Conservation (phyloP, 345 rosid genomes). For the Gossypium raimondii region DNA sequence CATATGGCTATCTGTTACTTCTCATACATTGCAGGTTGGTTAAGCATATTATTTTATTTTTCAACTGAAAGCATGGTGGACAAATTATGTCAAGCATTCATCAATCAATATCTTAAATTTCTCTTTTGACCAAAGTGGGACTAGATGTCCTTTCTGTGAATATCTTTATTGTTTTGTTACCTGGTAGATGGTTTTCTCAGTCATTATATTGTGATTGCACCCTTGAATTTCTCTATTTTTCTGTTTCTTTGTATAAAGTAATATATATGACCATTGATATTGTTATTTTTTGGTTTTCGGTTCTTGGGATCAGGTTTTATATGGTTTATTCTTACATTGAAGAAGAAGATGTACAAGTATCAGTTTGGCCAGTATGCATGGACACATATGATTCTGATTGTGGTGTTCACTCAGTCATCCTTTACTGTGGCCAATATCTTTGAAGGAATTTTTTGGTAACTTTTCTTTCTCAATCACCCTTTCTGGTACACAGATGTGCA, state of each 20-base stretch:
- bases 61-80: neutral
- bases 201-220: neutral
- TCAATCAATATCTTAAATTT: neutral
- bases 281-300: neutral
- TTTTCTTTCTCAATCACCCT: neutral
- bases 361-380: constrained; percentile 99
- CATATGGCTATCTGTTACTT: constrained; percentile 88
- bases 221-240: neutral
- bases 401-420: constrained; percentile 93
- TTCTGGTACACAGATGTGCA: neutral
- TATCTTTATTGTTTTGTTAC: neutral
- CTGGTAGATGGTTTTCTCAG: neutral
- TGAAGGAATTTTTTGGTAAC: constrained; percentile 97
- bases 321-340: constrained; percentile 95
- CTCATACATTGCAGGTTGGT: constrained; percentile 82
- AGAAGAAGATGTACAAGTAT: constrained; percentile 99
- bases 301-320: constrained; percentile 64
- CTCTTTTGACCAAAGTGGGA: neutral
- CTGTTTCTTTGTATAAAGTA: neutral
- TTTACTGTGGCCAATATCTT: constrained; percentile 97
- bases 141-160: neutral
- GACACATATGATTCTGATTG: constrained; percentile 98
- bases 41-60: neutral
- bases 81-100: neutral
- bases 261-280: neutral